These are phyloP conservation scores for Penicillium corylophilum DNA, from an alignment of 2,329 filamentous ascomycete genomes.

Conservation along the genomic window DNA sequence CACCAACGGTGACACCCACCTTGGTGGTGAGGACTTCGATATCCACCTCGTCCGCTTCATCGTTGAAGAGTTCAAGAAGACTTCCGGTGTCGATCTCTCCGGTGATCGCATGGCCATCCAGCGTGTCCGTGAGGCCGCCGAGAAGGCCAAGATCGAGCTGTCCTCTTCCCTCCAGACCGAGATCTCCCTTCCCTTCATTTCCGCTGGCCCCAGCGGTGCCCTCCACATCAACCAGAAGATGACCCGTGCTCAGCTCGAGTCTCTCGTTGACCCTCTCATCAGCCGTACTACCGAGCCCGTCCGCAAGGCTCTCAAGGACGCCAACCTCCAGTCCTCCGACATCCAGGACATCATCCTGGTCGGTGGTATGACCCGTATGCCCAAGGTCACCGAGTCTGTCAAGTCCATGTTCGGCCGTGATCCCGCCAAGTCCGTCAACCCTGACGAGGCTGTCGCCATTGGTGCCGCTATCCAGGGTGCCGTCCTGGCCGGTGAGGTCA, in stretches of 20 bases:
- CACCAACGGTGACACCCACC: conserved; percentile 97
- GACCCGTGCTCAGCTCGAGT: conserved; percentile 87
- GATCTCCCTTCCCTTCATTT: conserved; percentile 97
- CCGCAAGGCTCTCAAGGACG: conserved; percentile 95
- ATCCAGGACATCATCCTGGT: conserved; percentile 98
- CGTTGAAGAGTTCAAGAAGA: conserved; percentile 94
- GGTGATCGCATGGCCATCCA: conserved; percentile 97
- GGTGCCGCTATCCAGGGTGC: conserved; percentile 97
- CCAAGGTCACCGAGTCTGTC: conserved; percentile 93
- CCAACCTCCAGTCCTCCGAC: conserved; percentile 83
- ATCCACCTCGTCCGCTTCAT: conserved; percentile 92
- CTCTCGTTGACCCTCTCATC: conserved; percentile 87
- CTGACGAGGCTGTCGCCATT: conserved; percentile 95
- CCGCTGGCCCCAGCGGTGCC: conserved; percentile 88
- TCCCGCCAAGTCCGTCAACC: conserved; percentile 97
- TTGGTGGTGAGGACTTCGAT: conserved; percentile 98
- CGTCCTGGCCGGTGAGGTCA: conserved; percentile 93
- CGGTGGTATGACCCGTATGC: conserved; percentile 99
- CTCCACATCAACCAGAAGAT: conserved; percentile 99
- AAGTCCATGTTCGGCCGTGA: conserved; percentile 97
- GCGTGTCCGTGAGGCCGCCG: conserved; percentile 96
- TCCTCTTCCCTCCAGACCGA: conserved; percentile 94
- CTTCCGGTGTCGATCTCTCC: conserved; percentile 85
- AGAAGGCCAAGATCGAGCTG: conserved; percentile 99
- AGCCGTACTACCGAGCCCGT: conserved; percentile 84